Conservation (phyloP, 768 basidiomycete genomes). For the Hortiboletus flavorubellus region DNA sequence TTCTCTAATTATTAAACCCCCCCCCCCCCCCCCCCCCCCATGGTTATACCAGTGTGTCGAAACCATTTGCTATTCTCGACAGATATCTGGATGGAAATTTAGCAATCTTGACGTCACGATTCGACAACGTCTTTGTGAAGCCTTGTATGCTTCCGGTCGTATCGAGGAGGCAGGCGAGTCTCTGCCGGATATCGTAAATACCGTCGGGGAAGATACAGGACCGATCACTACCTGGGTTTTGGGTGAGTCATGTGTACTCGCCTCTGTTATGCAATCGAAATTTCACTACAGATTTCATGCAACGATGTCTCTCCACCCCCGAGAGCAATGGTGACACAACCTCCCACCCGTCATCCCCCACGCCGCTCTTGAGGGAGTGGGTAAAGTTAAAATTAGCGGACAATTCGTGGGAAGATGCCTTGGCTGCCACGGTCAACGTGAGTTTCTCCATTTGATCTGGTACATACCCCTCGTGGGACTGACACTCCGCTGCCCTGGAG, state of each 20-base stretch:
- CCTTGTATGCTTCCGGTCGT: neutral
- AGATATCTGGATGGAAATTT: neutral
- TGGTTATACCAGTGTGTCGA: no score
- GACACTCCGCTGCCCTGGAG: neutral
- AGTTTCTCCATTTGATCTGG: neutral
- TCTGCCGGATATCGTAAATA: no score
- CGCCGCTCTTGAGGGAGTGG: neutral
- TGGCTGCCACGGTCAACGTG: neutral
- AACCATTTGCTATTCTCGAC: neutral
- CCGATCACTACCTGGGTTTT: no score
- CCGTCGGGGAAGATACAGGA: no score
- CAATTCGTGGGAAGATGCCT: neutral
- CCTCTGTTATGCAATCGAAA: no score
- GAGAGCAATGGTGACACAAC: neutral
- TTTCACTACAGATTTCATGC: neutral
- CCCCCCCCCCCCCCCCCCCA: no score
- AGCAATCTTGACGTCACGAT: neutral
- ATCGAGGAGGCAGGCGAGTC: neutral
- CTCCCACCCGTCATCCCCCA: neutral
- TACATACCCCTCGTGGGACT: neutral
- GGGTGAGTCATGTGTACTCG: no score
- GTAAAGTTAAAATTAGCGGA: neutral
- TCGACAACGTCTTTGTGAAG: neutral
- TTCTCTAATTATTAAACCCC: no score
- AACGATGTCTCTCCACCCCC: neutral